Conservation (phyloP, 2,329 filamentous ascomycete genomes). For the Zymoseptoria passerinii region DNA sequence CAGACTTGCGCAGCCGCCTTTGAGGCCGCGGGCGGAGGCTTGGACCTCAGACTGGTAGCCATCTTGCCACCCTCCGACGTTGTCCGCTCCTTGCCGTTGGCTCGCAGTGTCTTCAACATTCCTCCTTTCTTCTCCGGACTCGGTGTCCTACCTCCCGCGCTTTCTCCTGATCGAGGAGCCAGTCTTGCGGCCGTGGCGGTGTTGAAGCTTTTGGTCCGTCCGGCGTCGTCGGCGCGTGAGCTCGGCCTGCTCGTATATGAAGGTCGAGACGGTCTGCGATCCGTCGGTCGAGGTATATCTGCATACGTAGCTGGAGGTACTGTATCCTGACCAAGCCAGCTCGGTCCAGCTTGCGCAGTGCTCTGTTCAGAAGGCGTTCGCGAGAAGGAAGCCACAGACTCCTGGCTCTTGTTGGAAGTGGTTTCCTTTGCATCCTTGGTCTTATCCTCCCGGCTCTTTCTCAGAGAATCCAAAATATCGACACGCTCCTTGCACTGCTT, state of each 20-base stretch:
- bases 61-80: slow-evolving; percentile 38
- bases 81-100: slow-evolving; percentile 23
- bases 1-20: slow-evolving; percentile 58
- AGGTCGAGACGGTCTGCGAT: slow-evolving; percentile 33
- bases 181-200: slow-evolving; percentile 9
- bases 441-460: slow-evolving; percentile 53
- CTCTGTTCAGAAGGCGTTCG: slow-evolving; percentile 6
- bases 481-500: slow-evolving; percentile 89
- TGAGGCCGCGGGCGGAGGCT: slow-evolving; percentile 48
- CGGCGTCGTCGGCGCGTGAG: slow-evolving; percentile 27
- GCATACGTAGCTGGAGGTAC: slow-evolving; percentile 73
- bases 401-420: slow-evolving; percentile 18
- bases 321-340: slow-evolving; percentile 71
- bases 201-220: slow-evolving; percentile 22
- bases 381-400: slow-evolving; percentile 16
- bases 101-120: slow-evolving; percentile 40
- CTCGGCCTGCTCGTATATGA: slow-evolving; percentile 40
- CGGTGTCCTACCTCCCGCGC: slow-evolving; percentile 45
- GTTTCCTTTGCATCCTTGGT: slow-evolving; percentile 31
- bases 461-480: slow-evolving; percentile 74
- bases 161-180: slow-evolving; percentile 13
- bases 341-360: slow-evolving; percentile 24
- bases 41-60: slow-evolving; percentile 36
- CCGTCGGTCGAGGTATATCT: slow-evolving; percentile 60
- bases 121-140: slow-evolving; percentile 54